These are phyloP conservation scores for Chaetoscypha palmicola DNA, from an alignment of 2,329 filamentous ascomycete species.

Conservation along the genomic window DNA sequence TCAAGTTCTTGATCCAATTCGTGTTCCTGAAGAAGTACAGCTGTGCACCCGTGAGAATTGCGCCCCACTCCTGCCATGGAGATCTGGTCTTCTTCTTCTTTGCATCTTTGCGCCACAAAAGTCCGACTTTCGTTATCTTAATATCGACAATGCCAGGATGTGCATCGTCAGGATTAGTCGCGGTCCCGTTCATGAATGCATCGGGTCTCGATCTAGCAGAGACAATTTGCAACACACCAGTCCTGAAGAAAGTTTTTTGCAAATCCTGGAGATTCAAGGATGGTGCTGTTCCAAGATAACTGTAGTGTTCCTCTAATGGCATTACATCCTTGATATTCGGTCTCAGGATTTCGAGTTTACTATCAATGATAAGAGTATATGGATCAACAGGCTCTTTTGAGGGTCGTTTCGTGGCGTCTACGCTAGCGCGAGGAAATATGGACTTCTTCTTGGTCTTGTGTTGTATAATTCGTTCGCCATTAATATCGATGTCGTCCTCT, in stretches of 20 bases:
- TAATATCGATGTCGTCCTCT: constrained; percentile 81
- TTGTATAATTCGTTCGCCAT: constrained; percentile 63
- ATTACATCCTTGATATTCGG: constrained; percentile 90
- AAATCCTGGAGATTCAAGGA: constrained; percentile 72
- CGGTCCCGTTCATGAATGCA: constrained; percentile 86
- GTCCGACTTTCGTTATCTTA: constrained; percentile 91
- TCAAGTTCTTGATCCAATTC: constrained; percentile 82
- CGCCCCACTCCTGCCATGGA: constrained; percentile 98
- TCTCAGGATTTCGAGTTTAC: constrained; percentile 73
- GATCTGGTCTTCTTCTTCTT: constrained; percentile 93
- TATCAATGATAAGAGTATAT: constrained; percentile 88
- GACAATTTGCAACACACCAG: constrained; percentile 88
- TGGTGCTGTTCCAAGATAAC: constrained; percentile 71
- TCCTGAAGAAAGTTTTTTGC: constrained; percentile 84
- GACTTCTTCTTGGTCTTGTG: constrained; percentile 66
- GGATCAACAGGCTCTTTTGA: constrained; percentile 86
- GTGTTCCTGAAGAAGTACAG: constrained; percentile 95
- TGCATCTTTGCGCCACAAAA: constrained; percentile 87
- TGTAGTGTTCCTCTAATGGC: constrained; percentile 85
- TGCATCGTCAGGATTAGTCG: constrained; percentile 76
- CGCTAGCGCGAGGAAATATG: constrained; percentile 57
- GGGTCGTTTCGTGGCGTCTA: constrained; percentile 57
- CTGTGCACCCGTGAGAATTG: constrained; percentile 91
- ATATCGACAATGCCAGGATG: constrained; percentile 94
- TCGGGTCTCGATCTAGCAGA: constrained; percentile 89